Evolutionary conservation across 805 yeast genomes (phyloP).

Genomic region (Sporopachydermia lactativora): DNA sequence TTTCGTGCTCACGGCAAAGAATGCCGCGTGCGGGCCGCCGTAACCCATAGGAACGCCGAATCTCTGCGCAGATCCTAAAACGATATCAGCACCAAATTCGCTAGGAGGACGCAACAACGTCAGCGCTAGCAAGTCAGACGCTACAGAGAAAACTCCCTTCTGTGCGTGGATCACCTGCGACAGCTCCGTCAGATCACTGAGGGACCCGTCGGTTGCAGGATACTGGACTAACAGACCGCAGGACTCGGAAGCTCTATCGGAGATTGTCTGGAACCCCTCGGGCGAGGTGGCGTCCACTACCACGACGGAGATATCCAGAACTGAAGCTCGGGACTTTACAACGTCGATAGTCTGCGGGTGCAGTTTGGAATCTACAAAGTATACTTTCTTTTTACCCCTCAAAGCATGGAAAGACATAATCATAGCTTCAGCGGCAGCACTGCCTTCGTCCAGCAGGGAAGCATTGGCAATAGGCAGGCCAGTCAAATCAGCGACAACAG

Average conservation of each 20-base stretch:
- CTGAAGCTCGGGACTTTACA: constrained; percentile 61
- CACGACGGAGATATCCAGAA: constrained; percentile 52
- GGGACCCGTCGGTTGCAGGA: constrained; percentile 75
- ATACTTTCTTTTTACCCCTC: constrained; percentile 54
- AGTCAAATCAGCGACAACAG: constrained; percentile 80
- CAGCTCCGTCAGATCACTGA: constrained; percentile 37
- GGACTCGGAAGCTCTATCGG: constrained; percentile 24
- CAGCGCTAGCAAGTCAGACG: constrained; percentile 86
- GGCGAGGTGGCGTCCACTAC: constrained; percentile 29
- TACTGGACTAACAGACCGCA: constrained; percentile 86
- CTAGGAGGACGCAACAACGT: constrained; percentile 78
- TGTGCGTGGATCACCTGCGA: constrained; percentile 52
- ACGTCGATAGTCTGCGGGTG: constrained; percentile 84
- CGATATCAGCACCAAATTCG: constrained; percentile 83
- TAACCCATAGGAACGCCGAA: constrained; percentile 97
- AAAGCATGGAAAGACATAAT: constrained; percentile 55
- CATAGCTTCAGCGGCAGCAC: constrained; percentile 98
- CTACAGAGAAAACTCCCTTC: constrained; percentile 70
- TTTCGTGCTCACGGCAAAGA: constrained; percentile 73
- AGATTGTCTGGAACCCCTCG: constrained; percentile 17
- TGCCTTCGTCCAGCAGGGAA: constrained; percentile 88
- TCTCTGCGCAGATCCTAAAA: constrained; percentile 84
- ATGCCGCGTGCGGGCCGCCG: constrained; percentile 99
- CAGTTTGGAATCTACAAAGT: constrained; percentile 58
- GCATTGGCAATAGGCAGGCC: constrained; percentile 94